phyloP scores from a whole-genome alignment of 768 basidiomycete genomes.

The Phanerodontia chrysosporium region DNA sequence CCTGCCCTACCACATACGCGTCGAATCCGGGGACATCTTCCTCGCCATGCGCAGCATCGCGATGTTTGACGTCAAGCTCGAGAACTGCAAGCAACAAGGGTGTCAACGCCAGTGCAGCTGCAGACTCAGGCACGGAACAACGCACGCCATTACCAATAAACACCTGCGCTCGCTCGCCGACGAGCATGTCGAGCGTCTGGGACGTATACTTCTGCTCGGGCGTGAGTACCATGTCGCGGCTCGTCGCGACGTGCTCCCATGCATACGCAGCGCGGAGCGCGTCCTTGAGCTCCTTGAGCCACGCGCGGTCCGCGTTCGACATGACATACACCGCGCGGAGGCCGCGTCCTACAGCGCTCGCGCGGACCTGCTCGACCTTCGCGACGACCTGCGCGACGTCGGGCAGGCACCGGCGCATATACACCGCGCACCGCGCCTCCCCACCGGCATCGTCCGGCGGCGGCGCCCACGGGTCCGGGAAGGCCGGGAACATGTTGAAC shows the following conservation, averaged over 20 bases:
- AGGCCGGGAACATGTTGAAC: conserved; percentile 40
- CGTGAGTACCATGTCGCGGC: conserved; percentile 35
- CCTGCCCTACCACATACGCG: conserved; percentile 35
- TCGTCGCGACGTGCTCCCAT: conserved; percentile 38
- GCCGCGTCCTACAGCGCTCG: conserved; percentile 15
- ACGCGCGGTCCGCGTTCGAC: conserved; percentile 39
- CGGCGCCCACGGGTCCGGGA: conserved; percentile 33
- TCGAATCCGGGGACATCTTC: conserved; percentile 31
- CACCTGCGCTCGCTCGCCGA: conserved; percentile 41
- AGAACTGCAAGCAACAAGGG: conserved; percentile 31
- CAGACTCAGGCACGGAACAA: neutral
- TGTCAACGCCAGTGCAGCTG: neutral
- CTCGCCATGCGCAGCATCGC: conserved; percentile 40
- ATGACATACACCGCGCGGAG: conserved; percentile 41
- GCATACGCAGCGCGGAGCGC: conserved; percentile 27
- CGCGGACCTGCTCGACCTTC: conserved; percentile 31
- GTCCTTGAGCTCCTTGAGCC: conserved; percentile 35
- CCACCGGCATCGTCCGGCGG: conserved; percentile 25
- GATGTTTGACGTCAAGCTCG: conserved; percentile 44
- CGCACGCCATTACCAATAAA: conserved; percentile 52
- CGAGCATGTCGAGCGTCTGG: conserved; percentile 47
- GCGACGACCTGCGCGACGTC: conserved; percentile 35
- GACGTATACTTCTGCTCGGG: conserved; percentile 40
- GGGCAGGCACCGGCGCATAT: conserved; percentile 40
- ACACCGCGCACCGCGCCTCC: conserved; percentile 24